Conservation (phyloP, 106 monocot species). For the Acanthochlamys bracteata region DNA sequence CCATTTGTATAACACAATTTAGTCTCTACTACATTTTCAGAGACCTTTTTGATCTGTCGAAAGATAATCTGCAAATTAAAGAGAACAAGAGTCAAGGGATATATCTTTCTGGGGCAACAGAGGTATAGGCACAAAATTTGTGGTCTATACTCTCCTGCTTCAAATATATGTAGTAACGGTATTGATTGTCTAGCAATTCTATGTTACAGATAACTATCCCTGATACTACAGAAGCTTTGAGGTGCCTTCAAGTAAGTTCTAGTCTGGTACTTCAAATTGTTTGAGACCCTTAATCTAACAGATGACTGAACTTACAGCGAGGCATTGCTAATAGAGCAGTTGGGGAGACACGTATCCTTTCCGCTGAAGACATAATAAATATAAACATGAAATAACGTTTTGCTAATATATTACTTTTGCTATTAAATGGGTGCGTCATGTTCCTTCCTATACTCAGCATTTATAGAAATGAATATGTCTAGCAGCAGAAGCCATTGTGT, state of each 20-base stretch:
- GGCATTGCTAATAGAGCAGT: conserved; percentile 84
- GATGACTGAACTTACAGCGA: conserved; percentile 31
- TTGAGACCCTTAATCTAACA: conserved; percentile 7
- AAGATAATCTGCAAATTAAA: conserved; percentile 83
- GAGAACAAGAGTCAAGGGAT: conserved; percentile 62
- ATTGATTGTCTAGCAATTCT: too few relatives aligned
- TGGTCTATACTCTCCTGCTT: too few relatives aligned
- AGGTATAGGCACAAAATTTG: too few relatives aligned
- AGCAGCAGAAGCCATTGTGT: conserved; percentile 92
- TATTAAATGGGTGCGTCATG: too few relatives aligned
- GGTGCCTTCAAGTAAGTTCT: conserved; percentile 49
- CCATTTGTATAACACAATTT: too few relatives aligned
- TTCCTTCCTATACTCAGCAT: conserved; percentile 7
- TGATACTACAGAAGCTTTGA: conserved; percentile 49
- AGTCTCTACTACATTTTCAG: conserved; percentile 36
- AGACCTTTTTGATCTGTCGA: conserved; percentile 84
- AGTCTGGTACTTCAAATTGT: neutral
- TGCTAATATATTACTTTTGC: too few relatives aligned
- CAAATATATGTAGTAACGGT: too few relatives aligned
- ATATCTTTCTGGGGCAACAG: conserved; percentile 62
- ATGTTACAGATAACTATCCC: conserved; percentile 39
- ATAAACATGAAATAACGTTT: too few relatives aligned
- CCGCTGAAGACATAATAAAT: neutral
- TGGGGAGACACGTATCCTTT: conserved; percentile 77
- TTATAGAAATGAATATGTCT: conserved; percentile 68